phyloP scores from a whole-genome alignment of 2,329 filamentous ascomycete genomes.

The Didymella arachidicola region DNA sequence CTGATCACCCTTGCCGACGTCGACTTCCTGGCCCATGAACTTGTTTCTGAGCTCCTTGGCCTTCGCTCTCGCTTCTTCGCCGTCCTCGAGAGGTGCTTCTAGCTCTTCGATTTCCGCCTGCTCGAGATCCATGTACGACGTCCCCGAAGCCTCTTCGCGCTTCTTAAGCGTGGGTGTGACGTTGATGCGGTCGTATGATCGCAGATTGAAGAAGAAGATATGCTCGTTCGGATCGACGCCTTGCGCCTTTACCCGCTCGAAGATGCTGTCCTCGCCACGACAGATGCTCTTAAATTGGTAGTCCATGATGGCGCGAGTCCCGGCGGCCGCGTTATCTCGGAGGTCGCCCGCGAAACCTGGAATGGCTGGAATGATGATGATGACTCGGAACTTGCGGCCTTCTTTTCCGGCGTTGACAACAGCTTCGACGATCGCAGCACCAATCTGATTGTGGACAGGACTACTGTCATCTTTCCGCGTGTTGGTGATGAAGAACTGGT shows the following conservation, averaged over 20 bases:
- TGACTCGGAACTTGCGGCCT: conserved; percentile 85
- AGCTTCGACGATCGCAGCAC: conserved; percentile 88
- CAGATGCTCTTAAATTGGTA: conserved; percentile 98
- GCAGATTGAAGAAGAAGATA: conserved; percentile 92
- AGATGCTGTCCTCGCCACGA: conserved; percentile 90
- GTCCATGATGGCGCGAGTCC: conserved; percentile 93
- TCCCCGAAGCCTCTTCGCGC: conserved; percentile 80
- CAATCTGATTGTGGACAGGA: conserved; percentile 88
- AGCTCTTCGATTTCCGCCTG: conserved; percentile 88
- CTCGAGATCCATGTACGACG: conserved; percentile 86
- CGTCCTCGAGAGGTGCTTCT: conserved; percentile 62
- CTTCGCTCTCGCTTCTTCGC: conserved; percentile 52
- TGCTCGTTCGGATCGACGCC: conserved; percentile 80
- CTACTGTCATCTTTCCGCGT: conserved; percentile 81
- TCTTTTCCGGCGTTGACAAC: conserved; percentile 82
- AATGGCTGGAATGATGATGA: conserved; percentile 88
- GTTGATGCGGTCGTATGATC: conserved; percentile 91
- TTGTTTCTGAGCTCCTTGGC: conserved; percentile 56
- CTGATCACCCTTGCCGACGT: conserved; percentile 51
- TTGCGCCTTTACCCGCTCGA: conserved; percentile 74
- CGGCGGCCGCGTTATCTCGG: conserved; percentile 79
- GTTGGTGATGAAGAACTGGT: conserved; percentile 91
- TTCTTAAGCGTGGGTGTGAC: conserved; percentile 76
- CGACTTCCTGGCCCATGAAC: conserved; percentile 55
- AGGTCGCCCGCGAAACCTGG: conserved; percentile 95